Evolutionary conservation across 768 basidiomycete species (phyloP), one percentile per base, ranked within the genome.

Genomic region (Kwoniella newhampshirensis): DNA sequence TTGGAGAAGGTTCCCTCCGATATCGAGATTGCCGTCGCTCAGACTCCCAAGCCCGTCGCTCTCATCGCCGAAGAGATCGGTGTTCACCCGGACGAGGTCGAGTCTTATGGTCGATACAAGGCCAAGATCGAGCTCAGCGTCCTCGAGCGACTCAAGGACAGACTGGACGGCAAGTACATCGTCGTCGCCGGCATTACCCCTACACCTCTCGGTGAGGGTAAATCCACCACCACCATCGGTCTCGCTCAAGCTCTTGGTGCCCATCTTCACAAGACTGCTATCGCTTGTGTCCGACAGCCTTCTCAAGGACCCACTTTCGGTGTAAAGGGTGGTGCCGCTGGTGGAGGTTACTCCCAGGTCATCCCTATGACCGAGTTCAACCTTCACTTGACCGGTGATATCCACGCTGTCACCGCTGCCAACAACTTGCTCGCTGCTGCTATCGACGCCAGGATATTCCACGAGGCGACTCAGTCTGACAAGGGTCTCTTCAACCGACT

Each of bases 341-440:
- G 96, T 37, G 94, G 94, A 59, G 94, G 94, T 50, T 99, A 98
- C 80, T 91, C 90, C 74, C 93, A 96, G 74, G 89, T 99, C 70
- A 98, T 98, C 78, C 94, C 94, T 39, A 97, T 98, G 94, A 94
- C 97, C 71, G 94, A 97, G 88, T 98, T 99, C 78, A 98, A 98
- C 77, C 79, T 99, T 45, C 70, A 73, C 54, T 65, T 74, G 48
- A 72, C 69, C 37, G 93, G 93, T 61, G 96, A 99, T 78, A 97
- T 98, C 54, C 94, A 99, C 71, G 94, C 96, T 39, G 89, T 97
- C 20, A 89, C 91, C 9, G 94, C 94, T 37, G 94, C 94, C 21
- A 99, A 97, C 78, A 99, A 99, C 78, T 77, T 98, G 63, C 83
- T 99, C 37, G 93, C 94, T 62, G 94, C 96, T 57, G 96, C 94